Percentiles rank a stretch among this genome's conserved stretches.
Evolutionary conservation across 208 protist genomes (phyloP).

Genomic region (Leishmania gerbilli): DNA sequence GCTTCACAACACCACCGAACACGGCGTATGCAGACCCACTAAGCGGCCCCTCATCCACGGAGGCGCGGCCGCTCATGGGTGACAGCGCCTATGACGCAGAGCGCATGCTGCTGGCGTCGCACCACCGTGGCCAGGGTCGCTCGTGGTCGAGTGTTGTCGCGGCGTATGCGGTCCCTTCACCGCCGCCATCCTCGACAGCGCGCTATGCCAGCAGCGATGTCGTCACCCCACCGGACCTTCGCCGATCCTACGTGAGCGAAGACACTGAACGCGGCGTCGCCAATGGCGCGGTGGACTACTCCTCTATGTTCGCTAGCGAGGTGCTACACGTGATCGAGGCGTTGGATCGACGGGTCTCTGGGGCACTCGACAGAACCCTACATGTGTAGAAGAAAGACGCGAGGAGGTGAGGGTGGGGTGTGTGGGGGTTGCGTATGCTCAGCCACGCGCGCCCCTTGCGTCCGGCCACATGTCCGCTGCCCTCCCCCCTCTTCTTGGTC

Average conservation of each 20-base stretch:
- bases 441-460: neutral
- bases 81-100: neutral
- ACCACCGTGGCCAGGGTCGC: slow-evolving; percentile 1
- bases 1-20: neutral
- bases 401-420: neutral
- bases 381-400: neutral
- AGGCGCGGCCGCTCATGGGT: neutral
- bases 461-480: neutral
- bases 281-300: slow-evolving; percentile 3
- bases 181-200: neutral
- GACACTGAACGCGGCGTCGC: neutral
- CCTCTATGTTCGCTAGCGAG: slow-evolving; percentile 60
- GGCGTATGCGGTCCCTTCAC: neutral
- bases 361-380: slow-evolving; percentile 53
- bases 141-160: neutral
- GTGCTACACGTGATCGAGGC: slow-evolving; percentile 83
- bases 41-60: neutral
- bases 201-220: neutral
- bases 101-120: slow-evolving; percentile 2
- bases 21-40: neutral
- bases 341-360: slow-evolving; percentile 73
- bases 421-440: neutral
- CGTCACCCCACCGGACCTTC: neutral
- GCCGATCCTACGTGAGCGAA: neutral
- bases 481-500: neutral